Evolutionary conservation across 129 eudicot species (phyloP).

Genomic region (Flaveria robusta): DNA sequence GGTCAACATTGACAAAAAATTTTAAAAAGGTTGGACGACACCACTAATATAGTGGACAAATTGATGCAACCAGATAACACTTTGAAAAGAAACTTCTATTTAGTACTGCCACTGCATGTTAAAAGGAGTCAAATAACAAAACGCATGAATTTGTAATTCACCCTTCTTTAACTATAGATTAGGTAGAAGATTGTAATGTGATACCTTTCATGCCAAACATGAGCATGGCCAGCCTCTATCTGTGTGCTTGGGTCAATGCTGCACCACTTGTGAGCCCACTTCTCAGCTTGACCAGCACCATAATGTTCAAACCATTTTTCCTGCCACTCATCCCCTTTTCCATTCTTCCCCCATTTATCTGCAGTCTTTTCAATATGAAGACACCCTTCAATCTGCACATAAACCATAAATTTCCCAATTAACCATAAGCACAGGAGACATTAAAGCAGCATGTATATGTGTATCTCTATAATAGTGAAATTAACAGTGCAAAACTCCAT

Average conservation of each 20-base stretch:
- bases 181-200: not conserved
- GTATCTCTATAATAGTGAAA: not conserved
- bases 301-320: slow-evolving; percentile 90
- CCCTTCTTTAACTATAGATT: not conserved
- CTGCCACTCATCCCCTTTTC: slow-evolving; percentile 86
- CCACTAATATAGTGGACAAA: not conserved
- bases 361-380: slow-evolving; percentile 84
- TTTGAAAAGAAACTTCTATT: not conserved
- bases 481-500: not conserved
- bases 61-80: not conserved
- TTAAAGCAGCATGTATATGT: not conserved
- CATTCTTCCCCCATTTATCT: slow-evolving; percentile 93
- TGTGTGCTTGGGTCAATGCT: slow-evolving; percentile 84
- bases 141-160: not conserved
- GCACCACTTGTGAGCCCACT: slow-evolving; percentile 99
- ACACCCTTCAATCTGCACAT: slow-evolving; percentile 70
- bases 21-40: not conserved
- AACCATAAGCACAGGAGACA: slow-evolving; percentile 15
- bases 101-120: not conserved
- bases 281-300: slow-evolving; percentile 84
- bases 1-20: no score
- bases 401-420: not conserved
- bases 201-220: slow-evolving; percentile 98
- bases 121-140: not conserved
- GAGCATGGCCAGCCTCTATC: slow-evolving; percentile 90